Evolutionary conservation across 257 asterid genomes (phyloP), one percentile per base, ranked within the genome.

Genomic region (Nicotiana undulata): DNA sequence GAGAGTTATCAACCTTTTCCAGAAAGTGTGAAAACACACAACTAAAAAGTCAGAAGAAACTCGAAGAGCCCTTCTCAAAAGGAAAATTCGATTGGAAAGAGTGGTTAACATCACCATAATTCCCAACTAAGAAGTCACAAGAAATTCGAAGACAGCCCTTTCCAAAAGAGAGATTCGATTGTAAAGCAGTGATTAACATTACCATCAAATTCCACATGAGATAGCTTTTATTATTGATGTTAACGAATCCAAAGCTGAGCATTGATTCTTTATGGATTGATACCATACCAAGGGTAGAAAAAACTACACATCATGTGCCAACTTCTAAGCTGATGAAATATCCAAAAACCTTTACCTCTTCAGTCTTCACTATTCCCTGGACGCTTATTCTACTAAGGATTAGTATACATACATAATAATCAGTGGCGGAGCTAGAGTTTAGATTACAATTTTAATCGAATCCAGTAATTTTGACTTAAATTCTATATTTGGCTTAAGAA

Each of bases 171-270:
- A 74, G 51, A 49, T 74, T 74, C 61, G 61, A 26, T 24, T 32
- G 44, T 59, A 44, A 44, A 70, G 20, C 11, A 24, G 61, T 49
- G 78, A 24, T 49, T 74, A 74, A 8, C 78, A 74, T 74, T 40
- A 74, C 24, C 78, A 74, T 49, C 49, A 40, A 74, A 74, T 74
- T 74, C 61, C 49, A 40, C 79, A 74, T 74, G 44, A 40, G 76
- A 74, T 46, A 74, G 44, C 79, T 46, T 74, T 74, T 49, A 74
- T 13, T 74, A 49, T 74, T 74, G 61, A 74, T 74, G 12, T 15
- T 15, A 49, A 24, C 44, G 61, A 74, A 46, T 74, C 61, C 40
- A 24, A 24, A 15, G 24, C 24, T 49, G 60, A 49, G 78, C 4
- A 49, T 74, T 74, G 79, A 49, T 74, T 74, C 79, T 5, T 74